A percentile compares a stretch with the other conserved stretches of the same genome.
Conservation (phyloP, 345 rosid species). For the Salix udensis region DNA sequence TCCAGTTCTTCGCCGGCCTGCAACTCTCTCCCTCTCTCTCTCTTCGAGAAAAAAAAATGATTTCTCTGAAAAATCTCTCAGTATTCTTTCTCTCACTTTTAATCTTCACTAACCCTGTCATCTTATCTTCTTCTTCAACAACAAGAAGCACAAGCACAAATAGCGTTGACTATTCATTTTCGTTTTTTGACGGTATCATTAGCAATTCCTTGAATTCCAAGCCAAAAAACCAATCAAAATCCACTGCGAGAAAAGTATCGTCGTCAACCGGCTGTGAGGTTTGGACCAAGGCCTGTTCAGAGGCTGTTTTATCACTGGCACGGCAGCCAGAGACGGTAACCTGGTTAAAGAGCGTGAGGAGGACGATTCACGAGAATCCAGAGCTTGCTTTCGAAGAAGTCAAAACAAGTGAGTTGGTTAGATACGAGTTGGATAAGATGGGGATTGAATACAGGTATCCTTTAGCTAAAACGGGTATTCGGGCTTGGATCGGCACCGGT, state of each 20-base stretch:
- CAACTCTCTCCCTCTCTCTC: neutral
- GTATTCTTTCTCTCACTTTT: neutral
- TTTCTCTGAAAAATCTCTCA: neutral
- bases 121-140: neutral
- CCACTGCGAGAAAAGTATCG: neutral
- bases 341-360: constrained; percentile 13
- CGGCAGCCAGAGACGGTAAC: constrained; percentile 37
- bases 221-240: constrained; percentile 19
- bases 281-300: constrained; percentile 36
- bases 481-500: constrained; percentile 19
- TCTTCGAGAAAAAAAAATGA: constrained; percentile 8
- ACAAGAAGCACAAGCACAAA: neutral
- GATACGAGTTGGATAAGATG: constrained; percentile 22
- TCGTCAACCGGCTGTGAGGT: constrained; percentile 10
- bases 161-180: neutral
- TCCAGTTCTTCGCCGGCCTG: neutral
- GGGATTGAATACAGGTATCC: constrained; percentile 24
- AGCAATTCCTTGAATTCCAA: constrained; percentile 4
- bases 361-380: constrained; percentile 25
- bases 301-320: constrained; percentile 35
- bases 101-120: neutral
- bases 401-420: constrained; percentile 22
- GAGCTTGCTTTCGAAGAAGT: constrained; percentile 28
- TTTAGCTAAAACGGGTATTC: constrained; percentile 24
- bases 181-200: constrained; percentile 2